phyloP scores from a whole-genome alignment of 257 asterid genomes.

The Solanum sitiens region DNA sequence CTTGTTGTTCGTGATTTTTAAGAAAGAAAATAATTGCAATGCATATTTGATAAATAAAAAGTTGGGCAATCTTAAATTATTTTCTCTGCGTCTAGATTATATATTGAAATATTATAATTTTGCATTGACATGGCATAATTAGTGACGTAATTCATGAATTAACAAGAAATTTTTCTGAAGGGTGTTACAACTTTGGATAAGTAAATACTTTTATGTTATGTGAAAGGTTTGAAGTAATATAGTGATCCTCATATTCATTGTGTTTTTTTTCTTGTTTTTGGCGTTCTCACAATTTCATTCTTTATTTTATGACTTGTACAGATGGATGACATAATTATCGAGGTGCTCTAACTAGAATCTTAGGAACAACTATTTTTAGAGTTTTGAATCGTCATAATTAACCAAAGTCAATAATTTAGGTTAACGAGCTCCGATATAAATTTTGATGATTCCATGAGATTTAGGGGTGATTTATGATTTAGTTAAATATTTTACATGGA shows the following conservation, averaged over 20 bases:
- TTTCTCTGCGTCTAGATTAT: too few species aligned
- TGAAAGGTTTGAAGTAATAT: not conserved
- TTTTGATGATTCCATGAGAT: too few species aligned
- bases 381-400: not conserved
- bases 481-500: too few species aligned
- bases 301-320: not conserved
- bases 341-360: not conserved
- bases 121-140: not conserved
- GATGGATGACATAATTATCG: not conserved
- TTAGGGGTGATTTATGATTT: too few species aligned
- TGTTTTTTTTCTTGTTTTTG: too few species aligned
- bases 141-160: too few species aligned
- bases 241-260: not conserved
- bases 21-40: not conserved
- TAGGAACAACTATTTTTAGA: not conserved
- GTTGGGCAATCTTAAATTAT: not conserved
- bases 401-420: not conserved
- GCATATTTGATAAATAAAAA: not conserved
- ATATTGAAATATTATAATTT: not conserved
- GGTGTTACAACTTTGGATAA: not conserved
- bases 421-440: too few species aligned
- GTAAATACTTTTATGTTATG: not conserved
- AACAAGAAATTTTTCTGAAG: fast-evolving
- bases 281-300: not conserved
- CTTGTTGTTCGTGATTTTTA: not conserved